phyloP scores from a whole-genome alignment of 2,329 filamentous ascomycete species.

The Fusarium sarcochroum region DNA sequence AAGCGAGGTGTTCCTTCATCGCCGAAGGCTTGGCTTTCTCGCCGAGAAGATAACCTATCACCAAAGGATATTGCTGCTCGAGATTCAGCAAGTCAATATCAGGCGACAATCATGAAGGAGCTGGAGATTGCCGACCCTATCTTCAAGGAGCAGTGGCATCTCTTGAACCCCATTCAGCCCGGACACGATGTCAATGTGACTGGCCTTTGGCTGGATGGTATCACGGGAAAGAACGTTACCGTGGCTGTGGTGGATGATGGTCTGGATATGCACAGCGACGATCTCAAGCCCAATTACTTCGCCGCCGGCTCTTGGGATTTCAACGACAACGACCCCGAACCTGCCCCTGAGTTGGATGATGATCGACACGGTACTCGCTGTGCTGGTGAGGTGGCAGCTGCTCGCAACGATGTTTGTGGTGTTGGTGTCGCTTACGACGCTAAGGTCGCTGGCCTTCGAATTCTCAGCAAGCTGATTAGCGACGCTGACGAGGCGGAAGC shows the following conservation, averaged over 20 bases:
- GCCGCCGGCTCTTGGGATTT: constrained; percentile 95
- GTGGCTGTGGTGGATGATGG: constrained; percentile 98
- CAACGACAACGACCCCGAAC: constrained; percentile 86
- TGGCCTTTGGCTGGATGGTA: constrained; percentile 88
- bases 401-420: constrained; percentile 92
- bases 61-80: constrained; percentile 28
- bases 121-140: constrained; percentile 91
- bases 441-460: constrained; percentile 91
- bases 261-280: constrained; percentile 93
- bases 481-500: constrained; percentile 94
- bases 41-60: constrained; percentile 9
- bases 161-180: constrained; percentile 83
- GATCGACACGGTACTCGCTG: constrained; percentile 95
- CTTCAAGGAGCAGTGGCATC: constrained; percentile 95
- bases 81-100: constrained; percentile 66
- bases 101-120: constrained; percentile 71
- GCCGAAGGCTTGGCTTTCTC: constrained; percentile 48
- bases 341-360: constrained; percentile 84
- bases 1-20: constrained; percentile 65
- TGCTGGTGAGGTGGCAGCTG: constrained; percentile 93
- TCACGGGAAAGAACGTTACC: constrained; percentile 89
- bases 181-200: constrained; percentile 98
- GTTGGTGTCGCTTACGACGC: constrained; percentile 96
- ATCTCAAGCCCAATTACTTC: constrained; percentile 94
- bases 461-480: constrained; percentile 89